phyloP scores from a whole-genome alignment of 1,284 basidiomycete genomes.

The Pyrrhoderma noxium region DNA sequence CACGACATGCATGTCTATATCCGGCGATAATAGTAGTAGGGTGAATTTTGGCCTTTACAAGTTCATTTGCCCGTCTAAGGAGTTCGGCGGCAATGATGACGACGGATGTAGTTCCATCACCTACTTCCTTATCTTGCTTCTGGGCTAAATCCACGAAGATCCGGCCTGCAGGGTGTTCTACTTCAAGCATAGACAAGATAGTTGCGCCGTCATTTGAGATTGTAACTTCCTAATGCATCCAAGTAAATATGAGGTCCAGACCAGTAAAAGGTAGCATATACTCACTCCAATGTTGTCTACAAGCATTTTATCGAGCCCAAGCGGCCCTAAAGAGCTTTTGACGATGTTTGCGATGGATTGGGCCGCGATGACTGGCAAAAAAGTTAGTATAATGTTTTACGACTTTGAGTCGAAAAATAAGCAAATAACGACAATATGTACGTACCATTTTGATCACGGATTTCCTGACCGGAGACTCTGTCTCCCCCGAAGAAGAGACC shows the following conservation, averaged over 20 bases:
- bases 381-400: conserved; percentile 1
- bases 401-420: conserved; percentile 13
- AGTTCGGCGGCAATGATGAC: conserved; percentile 97
- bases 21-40: conserved; percentile 99
- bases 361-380: conserved; percentile 77
- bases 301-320: conserved; percentile 96
- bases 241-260: conserved; percentile 12
- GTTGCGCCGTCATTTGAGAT: conserved; percentile 99
- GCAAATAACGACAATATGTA: conserved; percentile 10
- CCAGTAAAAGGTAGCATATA: conserved; percentile 11
- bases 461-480: conserved; percentile 90
- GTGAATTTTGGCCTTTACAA: conserved; percentile 98
- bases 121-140: conserved; percentile 99
- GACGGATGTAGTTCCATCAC: conserved; percentile 98
- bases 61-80: conserved; percentile 91
- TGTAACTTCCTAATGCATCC: conserved; percentile 81
- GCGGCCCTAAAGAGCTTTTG: conserved; percentile 92
- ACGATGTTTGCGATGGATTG: conserved; percentile 97
- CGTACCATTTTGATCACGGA: conserved; percentile 93
- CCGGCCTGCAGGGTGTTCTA: conserved; percentile 90
- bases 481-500: conserved; percentile 92
- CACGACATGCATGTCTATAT: conserved; percentile 93
- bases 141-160: conserved; percentile 98
- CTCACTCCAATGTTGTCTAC: conserved; percentile 96
- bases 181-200: conserved; percentile 87